These are phyloP conservation scores for Bromus sterilis DNA, from an alignment of 176 grass and related monocot genomes.

Conservation along the genomic window DNA sequence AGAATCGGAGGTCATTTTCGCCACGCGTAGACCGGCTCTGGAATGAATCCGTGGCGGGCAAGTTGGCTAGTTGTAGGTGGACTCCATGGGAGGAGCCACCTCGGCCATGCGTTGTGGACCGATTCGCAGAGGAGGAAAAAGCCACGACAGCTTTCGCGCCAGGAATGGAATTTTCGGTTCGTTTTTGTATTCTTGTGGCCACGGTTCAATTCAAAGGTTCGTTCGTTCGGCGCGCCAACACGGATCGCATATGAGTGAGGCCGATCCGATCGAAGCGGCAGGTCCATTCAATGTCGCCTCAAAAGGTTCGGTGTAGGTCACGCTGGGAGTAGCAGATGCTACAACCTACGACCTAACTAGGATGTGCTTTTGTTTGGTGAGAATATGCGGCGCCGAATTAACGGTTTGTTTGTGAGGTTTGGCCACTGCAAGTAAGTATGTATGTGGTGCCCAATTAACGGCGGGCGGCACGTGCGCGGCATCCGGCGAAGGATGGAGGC, in stretches of 20 bases:
- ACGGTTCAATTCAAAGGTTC: neutral
- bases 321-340: neutral
- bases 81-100: neutral
- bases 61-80: neutral
- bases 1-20: neutral
- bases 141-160: neutral
- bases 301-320: neutral
- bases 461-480: no score
- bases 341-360: neutral
- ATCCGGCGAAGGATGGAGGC: no score
- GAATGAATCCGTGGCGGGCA: constrained; percentile 1
- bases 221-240: constrained; percentile 1
- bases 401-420: neutral
- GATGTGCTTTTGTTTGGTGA: neutral
- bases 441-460: no score
- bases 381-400: neutral
- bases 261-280: neutral
- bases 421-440: no score
- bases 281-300: neutral
- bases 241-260: no score
- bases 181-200: neutral
- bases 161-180: neutral
- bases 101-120: neutral
- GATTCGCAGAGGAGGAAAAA: neutral
- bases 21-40: neutral